A percentile compares a stretch with the other conserved stretches of the same genome.
These are phyloP conservation scores for Phytophthora macrochlamydospora DNA, from an alignment of 352 stramenopile genomes.

Conservation along the genomic window DNA sequence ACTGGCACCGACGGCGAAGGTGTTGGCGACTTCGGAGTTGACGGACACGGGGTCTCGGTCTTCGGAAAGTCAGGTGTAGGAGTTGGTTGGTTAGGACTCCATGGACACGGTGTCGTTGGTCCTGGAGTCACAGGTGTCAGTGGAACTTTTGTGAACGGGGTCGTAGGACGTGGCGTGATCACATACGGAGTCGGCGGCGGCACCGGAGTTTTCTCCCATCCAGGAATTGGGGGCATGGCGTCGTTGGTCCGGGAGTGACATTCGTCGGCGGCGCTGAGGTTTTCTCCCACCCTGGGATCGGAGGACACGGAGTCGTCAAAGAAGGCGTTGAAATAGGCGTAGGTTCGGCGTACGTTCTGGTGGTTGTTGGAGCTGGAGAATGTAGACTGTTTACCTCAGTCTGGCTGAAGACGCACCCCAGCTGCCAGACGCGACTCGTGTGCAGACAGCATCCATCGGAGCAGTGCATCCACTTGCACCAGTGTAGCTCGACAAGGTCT, in stretches of 20 bases:
- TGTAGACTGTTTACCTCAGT: slow-evolving; percentile 13
- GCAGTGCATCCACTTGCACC: slow-evolving; percentile 46
- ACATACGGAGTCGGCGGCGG: neutral
- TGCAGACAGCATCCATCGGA: slow-evolving; percentile 47
- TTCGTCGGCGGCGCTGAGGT: neutral
- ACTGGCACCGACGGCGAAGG: too few relatives aligned
- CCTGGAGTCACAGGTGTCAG: slow-evolving; percentile 9
- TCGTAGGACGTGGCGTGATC: neutral
- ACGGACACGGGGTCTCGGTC: too few relatives aligned
- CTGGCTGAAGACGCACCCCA: slow-evolving; percentile 54
- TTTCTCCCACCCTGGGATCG: slow-evolving; percentile 10
- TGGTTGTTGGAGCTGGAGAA: slow-evolving; percentile 22
- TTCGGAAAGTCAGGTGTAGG: neutral
- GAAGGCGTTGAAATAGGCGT: slow-evolving; percentile 11
- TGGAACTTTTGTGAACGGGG: neutral
- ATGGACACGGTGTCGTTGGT: slow-evolving; percentile 8
- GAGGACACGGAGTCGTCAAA: slow-evolving; percentile 21
- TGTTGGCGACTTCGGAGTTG: too few relatives aligned
- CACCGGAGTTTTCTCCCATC: slow-evolving; percentile 9
- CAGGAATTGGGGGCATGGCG: slow-evolving; percentile 7
- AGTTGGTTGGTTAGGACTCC: slow-evolving; percentile 2
- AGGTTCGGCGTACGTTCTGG: slow-evolving; percentile 20
- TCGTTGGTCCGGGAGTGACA: slow-evolving; percentile 10
- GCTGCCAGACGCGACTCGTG: slow-evolving; percentile 51
- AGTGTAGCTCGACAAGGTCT: slow-evolving; percentile 50